Conservation (phyloP, 495 filamentous ascomycete genomes). For the Lasiosphaeriaceae sp. region DNA sequence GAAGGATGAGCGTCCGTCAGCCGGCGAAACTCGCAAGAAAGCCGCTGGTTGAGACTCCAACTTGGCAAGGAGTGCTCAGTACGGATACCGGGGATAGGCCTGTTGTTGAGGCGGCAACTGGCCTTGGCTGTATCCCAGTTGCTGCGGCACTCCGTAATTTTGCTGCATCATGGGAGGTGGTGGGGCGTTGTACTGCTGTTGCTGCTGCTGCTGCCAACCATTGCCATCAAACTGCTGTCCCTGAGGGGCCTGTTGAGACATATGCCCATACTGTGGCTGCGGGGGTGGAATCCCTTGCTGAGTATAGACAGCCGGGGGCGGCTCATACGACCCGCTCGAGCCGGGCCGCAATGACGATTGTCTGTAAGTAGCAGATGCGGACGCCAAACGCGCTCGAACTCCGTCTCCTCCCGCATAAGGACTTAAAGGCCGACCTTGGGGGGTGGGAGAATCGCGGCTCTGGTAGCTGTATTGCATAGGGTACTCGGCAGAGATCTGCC, state of each 20-base stretch:
- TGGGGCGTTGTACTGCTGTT: constrained; percentile 5
- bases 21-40: too few species aligned
- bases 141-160: constrained; percentile 16
- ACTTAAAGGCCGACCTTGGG: constrained; percentile 35
- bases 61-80: constrained; percentile 3
- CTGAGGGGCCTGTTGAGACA: not conserved
- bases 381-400: constrained; percentile 18
- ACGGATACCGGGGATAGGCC: constrained; percentile 16
- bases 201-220: not conserved
- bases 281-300: constrained; percentile 17
- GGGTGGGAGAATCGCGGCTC: constrained; percentile 36
- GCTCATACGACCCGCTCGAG: constrained; percentile 43
- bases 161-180: constrained; percentile 8
- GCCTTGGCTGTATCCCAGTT: constrained; percentile 12
- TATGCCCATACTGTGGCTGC: not conserved
- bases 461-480: constrained; percentile 24
- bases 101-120: constrained; percentile 14
- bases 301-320: constrained; percentile 34
- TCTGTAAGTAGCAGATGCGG: constrained; percentile 34
- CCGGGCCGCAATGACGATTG: constrained; percentile 43
- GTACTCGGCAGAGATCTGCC: constrained; percentile 35
- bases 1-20: too few species aligned
- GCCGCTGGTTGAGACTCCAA: not conserved
- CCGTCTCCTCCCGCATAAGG: constrained; percentile 27
- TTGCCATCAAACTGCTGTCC: constrained; percentile 10